These are phyloP conservation scores for Diplodia sapinea DNA, from an alignment of 2,329 filamentous ascomycete genomes.

Conservation along the genomic window DNA sequence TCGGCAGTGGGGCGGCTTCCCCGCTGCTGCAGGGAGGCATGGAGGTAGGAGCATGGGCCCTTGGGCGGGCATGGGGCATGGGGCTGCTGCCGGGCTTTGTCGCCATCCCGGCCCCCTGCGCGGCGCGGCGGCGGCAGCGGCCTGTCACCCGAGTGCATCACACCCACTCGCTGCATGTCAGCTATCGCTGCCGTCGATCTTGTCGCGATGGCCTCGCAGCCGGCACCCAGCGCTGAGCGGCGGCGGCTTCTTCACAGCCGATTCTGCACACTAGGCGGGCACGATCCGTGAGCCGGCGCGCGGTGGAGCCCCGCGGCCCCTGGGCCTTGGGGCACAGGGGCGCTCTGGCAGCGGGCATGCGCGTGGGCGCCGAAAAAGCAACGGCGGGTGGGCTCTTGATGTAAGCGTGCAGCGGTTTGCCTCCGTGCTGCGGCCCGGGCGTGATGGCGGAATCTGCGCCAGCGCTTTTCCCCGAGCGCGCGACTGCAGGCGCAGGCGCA, in stretches of 20 bases:
- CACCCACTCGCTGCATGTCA: slow-evolving; percentile 24
- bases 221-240: too few relatives aligned
- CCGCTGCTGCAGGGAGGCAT: slow-evolving; percentile 22
- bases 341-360: not conserved
- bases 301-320: not conserved
- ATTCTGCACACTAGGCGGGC: slow-evolving; percentile 25
- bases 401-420: slow-evolving; percentile 25
- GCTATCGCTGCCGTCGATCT: slow-evolving; percentile 25
- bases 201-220: not conserved
- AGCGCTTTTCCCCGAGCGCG: slow-evolving; percentile 21
- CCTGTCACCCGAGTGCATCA: slow-evolving; percentile 19
- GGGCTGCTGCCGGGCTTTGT: not conserved
- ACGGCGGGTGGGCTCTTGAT: slow-evolving; percentile 26
- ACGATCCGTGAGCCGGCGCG: slow-evolving; percentile 9
- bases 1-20: slow-evolving; percentile 29
- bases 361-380: slow-evolving; percentile 18
- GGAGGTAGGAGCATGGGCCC: not conserved
- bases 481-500: not conserved
- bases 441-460: slow-evolving; percentile 21
- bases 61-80: not conserved
- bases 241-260: not conserved
- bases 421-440: slow-evolving; percentile 24
- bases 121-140: slow-evolving; percentile 10
- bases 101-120: slow-evolving; percentile 17
- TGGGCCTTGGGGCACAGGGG: not conserved